These are phyloP conservation scores for Allantophomopsis lycopodina DNA, from an alignment of 2,329 filamentous ascomycete genomes.

Conservation along the genomic window DNA sequence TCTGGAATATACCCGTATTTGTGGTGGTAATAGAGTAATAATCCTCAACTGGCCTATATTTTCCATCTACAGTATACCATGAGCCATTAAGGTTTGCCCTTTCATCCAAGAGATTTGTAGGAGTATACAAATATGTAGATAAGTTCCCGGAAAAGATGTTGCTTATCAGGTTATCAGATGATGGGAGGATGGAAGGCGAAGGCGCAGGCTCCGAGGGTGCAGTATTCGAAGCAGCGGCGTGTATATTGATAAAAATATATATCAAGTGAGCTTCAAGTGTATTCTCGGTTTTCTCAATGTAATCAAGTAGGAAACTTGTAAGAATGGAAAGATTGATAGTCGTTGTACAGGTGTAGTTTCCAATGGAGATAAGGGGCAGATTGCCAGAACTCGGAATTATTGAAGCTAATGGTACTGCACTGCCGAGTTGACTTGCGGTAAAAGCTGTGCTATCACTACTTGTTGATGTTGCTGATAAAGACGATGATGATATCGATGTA, in stretches of 20 bases:
- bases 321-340: slow-evolving; percentile 34
- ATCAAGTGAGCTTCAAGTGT: slow-evolving; percentile 38
- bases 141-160: slow-evolving; percentile 31
- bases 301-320: slow-evolving; percentile 33
- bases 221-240: slow-evolving; percentile 32
- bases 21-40: slow-evolving; percentile 33
- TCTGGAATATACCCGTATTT: slow-evolving; percentile 23
- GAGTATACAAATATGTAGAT: slow-evolving; percentile 37
- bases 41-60: slow-evolving; percentile 29
- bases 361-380: slow-evolving; percentile 27
- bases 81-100: slow-evolving; percentile 40
- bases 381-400: slow-evolving; percentile 6
- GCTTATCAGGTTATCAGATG: slow-evolving; percentile 27
- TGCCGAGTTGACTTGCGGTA: slow-evolving; percentile 8
- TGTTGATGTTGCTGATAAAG: slow-evolving; percentile 1
- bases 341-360: slow-evolving; percentile 39
- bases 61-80: slow-evolving; percentile 34
- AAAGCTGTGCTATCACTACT: slow-evolving; percentile 1
- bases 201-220: slow-evolving; percentile 27
- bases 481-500: neutral
- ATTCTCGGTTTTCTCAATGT: slow-evolving; percentile 35
- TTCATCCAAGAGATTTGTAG: slow-evolving; percentile 30
- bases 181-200: slow-evolving; percentile 28
- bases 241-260: slow-evolving; percentile 42
- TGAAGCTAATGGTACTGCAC: slow-evolving; percentile 6